Evolutionary conservation across 2,329 filamentous ascomycete species (phyloP), one percentile per base, ranked within the genome.

Genomic region (Bipolaris gigantea): DNA sequence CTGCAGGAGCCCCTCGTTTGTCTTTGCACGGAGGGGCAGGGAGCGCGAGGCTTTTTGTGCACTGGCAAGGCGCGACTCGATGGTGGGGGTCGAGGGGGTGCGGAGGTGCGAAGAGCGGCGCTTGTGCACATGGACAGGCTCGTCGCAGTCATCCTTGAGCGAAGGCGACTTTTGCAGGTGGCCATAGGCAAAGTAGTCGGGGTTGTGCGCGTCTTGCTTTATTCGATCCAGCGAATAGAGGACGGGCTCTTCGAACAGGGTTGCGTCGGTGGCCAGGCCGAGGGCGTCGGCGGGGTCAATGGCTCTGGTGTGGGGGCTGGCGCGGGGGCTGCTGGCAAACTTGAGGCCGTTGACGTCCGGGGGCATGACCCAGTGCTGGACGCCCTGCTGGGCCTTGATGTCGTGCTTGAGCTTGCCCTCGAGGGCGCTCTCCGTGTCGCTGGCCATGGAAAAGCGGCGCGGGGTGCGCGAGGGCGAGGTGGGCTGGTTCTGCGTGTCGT

Each of bases 1-100:
- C 27, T 66, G 57, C 11, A 66, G 46, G 10, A 67, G 53, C 2
- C 65, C 65, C 42, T 64, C 60, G 18, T 62, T 64, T 16, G 58
- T 64, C 46, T 61, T 64, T 21, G 57, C 51, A n/a, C 61, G 50
- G 11, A 55, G 51, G n/a, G 53, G 55, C 2, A 62, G 50, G n/a
- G 53, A 44, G 15, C 54, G 46, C 2, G 61, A 60, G 8, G 50
- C 49, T 23, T 50, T 45, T 15, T 58, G 55, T 3, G 56, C 50
- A 32, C 48, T 57, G 36, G 47, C 53, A 23, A 60, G 51, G 7
- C 54, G 55, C 25, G 61, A 59, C 19, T 52, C 56, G 4, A 56
- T 56, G 7, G 61, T 61, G 4, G 59, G 58, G 11, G 56, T 57
- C 0, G 60, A 63, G 18, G 58, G 56, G 6, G 61, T 56, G 16